These are phyloP conservation scores for Gamsiella multidivaricata DNA, from an alignment of 192 early-diverging fungal species.

Conservation along the genomic window DNA sequence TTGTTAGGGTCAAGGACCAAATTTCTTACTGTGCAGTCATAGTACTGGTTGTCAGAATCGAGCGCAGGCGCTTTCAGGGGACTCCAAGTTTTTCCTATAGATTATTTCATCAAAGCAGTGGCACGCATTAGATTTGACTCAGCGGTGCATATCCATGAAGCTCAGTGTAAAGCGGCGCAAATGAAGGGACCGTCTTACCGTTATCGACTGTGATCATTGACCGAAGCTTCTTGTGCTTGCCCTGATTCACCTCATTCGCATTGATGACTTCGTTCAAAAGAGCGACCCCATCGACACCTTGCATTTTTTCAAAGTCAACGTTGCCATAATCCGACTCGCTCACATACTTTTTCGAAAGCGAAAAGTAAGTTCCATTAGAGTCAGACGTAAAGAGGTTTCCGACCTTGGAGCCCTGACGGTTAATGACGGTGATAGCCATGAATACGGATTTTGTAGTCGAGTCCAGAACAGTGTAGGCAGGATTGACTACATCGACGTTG, in stretches of 20 bases:
- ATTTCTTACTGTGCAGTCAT: conserved; percentile 47
- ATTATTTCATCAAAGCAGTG: background rate
- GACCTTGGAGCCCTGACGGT: conserved; percentile 68
- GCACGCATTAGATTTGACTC: too few relatives aligned
- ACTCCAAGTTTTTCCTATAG: conserved; percentile 12
- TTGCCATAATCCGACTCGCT: conserved; percentile 80
- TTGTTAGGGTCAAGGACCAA: too few relatives aligned
- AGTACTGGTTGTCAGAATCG: conserved; percentile 54
- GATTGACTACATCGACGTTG: conserved; percentile 64
- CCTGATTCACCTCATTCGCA: conserved; percentile 62
- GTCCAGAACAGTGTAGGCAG: conserved; percentile 78
- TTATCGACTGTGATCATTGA: conserved; percentile 85
- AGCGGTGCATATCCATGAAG: too few relatives aligned
- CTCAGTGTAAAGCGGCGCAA: too few relatives aligned
- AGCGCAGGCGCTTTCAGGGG: conserved; percentile 47
- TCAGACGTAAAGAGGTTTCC: conserved; percentile 93
- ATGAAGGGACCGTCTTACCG: too few relatives aligned
- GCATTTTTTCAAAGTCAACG: conserved; percentile 94
- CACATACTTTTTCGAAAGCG: conserved; percentile 72
- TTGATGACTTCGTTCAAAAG: conserved; percentile 87
- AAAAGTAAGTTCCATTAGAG: conserved; percentile 88
- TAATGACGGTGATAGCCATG: conserved; percentile 73
- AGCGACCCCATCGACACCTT: conserved; percentile 86
- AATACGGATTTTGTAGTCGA: conserved; percentile 69
- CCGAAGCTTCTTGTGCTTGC: conserved; percentile 69